Evolutionary conservation across 352 stramenopile species (phyloP).

Genomic region (Pythium apleroticum): DNA sequence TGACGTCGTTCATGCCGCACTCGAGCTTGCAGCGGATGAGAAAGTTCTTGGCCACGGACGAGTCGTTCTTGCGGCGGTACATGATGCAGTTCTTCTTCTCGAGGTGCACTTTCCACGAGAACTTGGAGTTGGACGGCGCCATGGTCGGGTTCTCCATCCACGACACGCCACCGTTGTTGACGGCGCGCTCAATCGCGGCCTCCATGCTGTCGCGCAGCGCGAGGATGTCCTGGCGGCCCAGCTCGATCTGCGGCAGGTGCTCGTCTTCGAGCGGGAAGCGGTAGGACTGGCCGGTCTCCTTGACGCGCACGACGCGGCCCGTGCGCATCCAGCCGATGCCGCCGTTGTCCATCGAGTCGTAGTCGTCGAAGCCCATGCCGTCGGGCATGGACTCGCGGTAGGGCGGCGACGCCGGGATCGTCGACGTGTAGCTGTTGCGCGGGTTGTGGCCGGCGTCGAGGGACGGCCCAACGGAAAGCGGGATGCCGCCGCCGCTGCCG

Average conservation of each 20-base stretch:
- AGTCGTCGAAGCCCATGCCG: constrained; percentile 21
- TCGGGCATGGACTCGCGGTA: constrained; percentile 25
- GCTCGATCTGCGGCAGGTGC: constrained; percentile 44
- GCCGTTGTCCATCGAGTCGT: constrained; percentile 42
- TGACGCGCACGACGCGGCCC: constrained; percentile 67
- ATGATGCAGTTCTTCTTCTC: constrained; percentile 76
- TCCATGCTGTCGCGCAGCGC: constrained; percentile 40
- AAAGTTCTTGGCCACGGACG: constrained; percentile 45
- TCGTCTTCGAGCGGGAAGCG: constrained; percentile 68
- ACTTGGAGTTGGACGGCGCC: constrained; percentile 49
- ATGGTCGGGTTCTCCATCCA: constrained; percentile 76
- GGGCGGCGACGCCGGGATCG: constrained; percentile 25
- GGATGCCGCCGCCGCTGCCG: constrained; percentile 12
- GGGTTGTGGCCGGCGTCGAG: constrained; percentile 10
- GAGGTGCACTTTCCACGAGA: constrained; percentile 63
- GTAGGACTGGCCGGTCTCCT: constrained; percentile 70
- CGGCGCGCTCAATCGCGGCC: constrained; percentile 34
- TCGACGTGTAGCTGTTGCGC: constrained; percentile 30
- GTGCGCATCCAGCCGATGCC: constrained; percentile 68
- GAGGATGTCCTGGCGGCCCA: constrained; percentile 22
- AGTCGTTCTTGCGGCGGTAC: constrained; percentile 54
- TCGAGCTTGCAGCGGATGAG: constrained; percentile 69
- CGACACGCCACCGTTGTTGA: constrained; percentile 35
- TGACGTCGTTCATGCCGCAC: constrained; percentile 66
- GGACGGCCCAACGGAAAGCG: constrained; percentile 25